Evolutionary conservation across 257 asterid genomes (phyloP).

Genomic region (Solanum bulbocastanum): DNA sequence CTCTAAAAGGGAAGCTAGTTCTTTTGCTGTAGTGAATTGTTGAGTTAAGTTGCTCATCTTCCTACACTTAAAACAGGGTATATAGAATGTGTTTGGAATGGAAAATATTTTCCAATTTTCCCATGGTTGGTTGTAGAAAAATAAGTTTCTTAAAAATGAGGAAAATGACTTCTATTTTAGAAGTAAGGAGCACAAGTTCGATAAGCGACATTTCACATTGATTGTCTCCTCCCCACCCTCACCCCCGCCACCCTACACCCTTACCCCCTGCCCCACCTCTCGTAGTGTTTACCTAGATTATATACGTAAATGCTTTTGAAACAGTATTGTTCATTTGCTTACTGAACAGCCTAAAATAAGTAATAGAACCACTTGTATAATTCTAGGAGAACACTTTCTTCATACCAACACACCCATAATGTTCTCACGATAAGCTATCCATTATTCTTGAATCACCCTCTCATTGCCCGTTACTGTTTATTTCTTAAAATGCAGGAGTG

Average conservation of each 20-base stretch:
- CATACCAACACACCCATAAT: background rate
- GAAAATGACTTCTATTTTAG: background rate
- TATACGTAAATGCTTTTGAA: background rate
- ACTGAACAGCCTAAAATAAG: background rate
- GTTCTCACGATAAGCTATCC: background rate
- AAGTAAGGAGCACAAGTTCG: background rate
- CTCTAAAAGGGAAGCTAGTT: background rate
- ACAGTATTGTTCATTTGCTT: background rate
- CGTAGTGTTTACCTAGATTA: background rate
- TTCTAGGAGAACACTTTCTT: background rate
- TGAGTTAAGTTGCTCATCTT: background rate
- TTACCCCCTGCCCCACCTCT: background rate
- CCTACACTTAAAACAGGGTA: background rate
- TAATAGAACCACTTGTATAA: background rate
- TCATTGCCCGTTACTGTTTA: background rate
- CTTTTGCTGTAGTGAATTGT: background rate
- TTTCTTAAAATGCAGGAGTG: constrained; percentile 64
- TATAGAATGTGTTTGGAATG: background rate
- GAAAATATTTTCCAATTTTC: background rate
- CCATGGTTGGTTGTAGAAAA: background rate
- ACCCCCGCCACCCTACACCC: background rate
- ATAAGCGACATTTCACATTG: background rate
- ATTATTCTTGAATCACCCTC: background rate
- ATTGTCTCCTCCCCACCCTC: background rate
- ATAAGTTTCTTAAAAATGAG: background rate